Evolutionary conservation across 495 filamentous ascomycete species (phyloP).

Genomic region (Hyaloscypha bicolor): DNA sequence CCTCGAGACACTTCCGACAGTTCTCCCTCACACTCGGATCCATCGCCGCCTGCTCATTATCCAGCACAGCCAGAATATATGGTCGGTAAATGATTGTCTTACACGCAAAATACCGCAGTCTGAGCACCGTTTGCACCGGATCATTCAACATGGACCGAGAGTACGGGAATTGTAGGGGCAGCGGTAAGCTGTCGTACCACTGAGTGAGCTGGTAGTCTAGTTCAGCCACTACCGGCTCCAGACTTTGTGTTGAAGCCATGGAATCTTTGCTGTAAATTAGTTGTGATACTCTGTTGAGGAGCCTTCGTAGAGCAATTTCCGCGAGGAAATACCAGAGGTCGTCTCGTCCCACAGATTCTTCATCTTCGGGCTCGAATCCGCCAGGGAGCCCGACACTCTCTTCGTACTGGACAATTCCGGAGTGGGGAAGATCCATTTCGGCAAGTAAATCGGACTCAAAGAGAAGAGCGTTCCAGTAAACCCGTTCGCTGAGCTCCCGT

Average conservation of each 20-base stretch:
- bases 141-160: slow-evolving; percentile 63
- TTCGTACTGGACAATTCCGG: slow-evolving; percentile 78
- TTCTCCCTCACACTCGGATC: slow-evolving; percentile 73
- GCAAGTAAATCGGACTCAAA: slow-evolving; percentile 82
- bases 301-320: slow-evolving; percentile 74
- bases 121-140: slow-evolving; percentile 75
- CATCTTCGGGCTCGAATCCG: slow-evolving; percentile 66
- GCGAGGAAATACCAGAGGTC: slow-evolving; percentile 85
- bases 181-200: slow-evolving; percentile 79
- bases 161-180: slow-evolving; percentile 75
- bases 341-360: slow-evolving; percentile 66
- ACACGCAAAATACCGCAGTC: slow-evolving; percentile 80
- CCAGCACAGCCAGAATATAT: slow-evolving; percentile 77
- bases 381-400: slow-evolving; percentile 77
- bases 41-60: slow-evolving; percentile 70
- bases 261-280: slow-evolving; percentile 78
- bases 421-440: slow-evolving; percentile 80
- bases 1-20: slow-evolving; percentile 80
- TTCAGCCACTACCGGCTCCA: slow-evolving; percentile 77
- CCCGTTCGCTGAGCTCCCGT: slow-evolving; percentile 70
- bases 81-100: slow-evolving; percentile 84
- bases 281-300: slow-evolving; percentile 78
- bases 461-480: slow-evolving; percentile 83
- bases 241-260: slow-evolving; percentile 64
- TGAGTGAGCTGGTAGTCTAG: slow-evolving; percentile 81